These are phyloP conservation scores for Rhynchospora tenuis DNA, from an alignment of 176 grass and related monocot genomes.

Conservation along the genomic window DNA sequence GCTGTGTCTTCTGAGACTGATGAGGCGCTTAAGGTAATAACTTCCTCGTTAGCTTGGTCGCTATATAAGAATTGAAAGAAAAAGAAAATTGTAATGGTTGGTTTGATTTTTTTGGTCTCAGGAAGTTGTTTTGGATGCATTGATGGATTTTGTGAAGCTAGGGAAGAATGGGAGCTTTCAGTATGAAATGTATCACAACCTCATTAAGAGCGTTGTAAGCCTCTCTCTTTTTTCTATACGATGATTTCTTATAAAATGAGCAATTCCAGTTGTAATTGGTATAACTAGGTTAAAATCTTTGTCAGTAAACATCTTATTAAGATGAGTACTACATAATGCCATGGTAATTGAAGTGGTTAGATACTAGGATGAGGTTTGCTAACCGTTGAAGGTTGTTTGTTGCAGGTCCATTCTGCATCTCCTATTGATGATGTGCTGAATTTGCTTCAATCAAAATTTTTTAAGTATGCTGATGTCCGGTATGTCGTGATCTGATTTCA, in stretches of 20 bases:
- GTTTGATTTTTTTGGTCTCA: slow-evolving; percentile 5
- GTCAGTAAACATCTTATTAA: neutral
- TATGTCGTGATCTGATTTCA: slow-evolving; percentile 24
- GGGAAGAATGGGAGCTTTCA: slow-evolving; percentile 75
- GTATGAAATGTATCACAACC: slow-evolving; percentile 61
- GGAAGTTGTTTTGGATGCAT: slow-evolving; percentile 80
- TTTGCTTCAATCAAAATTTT: slow-evolving; percentile 62
- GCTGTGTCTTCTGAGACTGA: slow-evolving; percentile 35
- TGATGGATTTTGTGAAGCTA: slow-evolving; percentile 93
- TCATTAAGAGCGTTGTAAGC: slow-evolving; percentile 61
- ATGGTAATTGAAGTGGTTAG: neutral
- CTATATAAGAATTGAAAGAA: neutral
- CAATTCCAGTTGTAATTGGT: neutral
- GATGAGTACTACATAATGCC: neutral
- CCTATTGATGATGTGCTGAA: slow-evolving; percentile 50
- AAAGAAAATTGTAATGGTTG: neutral
- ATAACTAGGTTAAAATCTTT: neutral
- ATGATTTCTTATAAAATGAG: neutral
- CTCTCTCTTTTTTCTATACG: neutral
- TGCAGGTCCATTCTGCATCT: slow-evolving; percentile 52
- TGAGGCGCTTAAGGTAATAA: slow-evolving; percentile 47
- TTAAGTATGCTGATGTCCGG: slow-evolving; percentile 81
- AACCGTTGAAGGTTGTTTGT: neutral
- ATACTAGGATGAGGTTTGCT: neutral
- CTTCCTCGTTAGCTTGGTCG: neutral